Evolutionary conservation across 164 flowering plant species (phyloP).

Genomic region (Sextonia rubra): DNA sequence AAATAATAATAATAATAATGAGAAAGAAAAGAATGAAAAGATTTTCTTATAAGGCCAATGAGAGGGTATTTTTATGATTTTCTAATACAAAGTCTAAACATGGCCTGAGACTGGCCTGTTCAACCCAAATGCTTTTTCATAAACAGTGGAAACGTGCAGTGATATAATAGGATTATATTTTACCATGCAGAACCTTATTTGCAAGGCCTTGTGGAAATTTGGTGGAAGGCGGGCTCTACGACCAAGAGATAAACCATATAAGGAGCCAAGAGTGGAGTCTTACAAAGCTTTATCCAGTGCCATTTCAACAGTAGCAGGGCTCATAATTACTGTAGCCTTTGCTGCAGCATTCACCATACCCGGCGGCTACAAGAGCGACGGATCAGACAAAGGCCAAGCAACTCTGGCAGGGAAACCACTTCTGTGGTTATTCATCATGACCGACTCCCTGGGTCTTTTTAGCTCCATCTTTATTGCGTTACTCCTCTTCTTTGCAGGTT

Average conservation of each 20-base stretch:
- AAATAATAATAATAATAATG: too few species aligned
- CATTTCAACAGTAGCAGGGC: background rate
- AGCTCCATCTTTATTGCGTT: background rate
- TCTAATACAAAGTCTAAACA: too few species aligned
- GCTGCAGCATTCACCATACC: slow-evolving; percentile 1
- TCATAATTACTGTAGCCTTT: background rate
- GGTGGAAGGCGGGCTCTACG: background rate
- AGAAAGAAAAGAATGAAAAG: too few species aligned
- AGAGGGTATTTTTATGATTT: too few species aligned
- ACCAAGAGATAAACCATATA: background rate
- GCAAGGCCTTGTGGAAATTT: background rate
- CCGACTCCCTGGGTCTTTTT: background rate
- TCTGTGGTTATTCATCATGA: background rate
- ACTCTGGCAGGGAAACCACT: background rate
- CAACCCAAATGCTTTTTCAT: too few species aligned
- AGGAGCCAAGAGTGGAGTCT: background rate
- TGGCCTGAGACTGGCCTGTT: too few species aligned
- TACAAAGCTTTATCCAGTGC: background rate
- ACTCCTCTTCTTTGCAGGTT: background rate
- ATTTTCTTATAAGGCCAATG: too few species aligned
- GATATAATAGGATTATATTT: too few species aligned
- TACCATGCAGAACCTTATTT: background rate
- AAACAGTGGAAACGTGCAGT: too few species aligned
- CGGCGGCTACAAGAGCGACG: background rate
- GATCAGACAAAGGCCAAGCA: background rate